phyloP scores from a whole-genome alignment of 129 eudicot genomes.

The Sambucus nigra region DNA sequence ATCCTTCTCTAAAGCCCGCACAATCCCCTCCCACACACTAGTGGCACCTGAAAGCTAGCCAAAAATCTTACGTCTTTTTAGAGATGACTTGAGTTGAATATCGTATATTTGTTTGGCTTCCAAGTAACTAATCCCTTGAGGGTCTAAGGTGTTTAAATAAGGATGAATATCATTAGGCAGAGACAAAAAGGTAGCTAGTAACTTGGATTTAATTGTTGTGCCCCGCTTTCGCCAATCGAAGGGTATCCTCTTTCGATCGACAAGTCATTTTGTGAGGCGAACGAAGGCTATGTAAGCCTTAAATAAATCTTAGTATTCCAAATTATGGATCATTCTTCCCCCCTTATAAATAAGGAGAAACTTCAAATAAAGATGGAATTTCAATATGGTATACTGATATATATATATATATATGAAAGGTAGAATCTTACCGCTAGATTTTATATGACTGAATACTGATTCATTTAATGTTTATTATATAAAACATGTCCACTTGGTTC shows the following conservation, averaged over 20 bases:
- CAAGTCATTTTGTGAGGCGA: slow-evolving; percentile 99
- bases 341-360: too few species aligned
- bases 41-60: slow-evolving; percentile 96
- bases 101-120: slow-evolving; percentile 77
- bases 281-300: too few species aligned
- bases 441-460: too few species aligned
- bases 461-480: too few species aligned
- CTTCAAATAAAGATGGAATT: too few species aligned
- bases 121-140: slow-evolving; percentile 74
- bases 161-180: slow-evolving; percentile 81
- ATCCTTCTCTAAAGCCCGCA: slow-evolving; percentile 83
- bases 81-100: slow-evolving; percentile 57
- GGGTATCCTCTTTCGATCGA: slow-evolving; percentile 92
- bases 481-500: too few species aligned
- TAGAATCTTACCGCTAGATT: too few species aligned
- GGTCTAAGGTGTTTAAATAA: slow-evolving; percentile 68
- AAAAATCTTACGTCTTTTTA: slow-evolving; percentile 89
- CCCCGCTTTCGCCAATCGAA: slow-evolving; percentile 73
- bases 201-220: slow-evolving; percentile 55
- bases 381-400: too few species aligned
- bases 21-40: slow-evolving; percentile 88
- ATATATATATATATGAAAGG: too few species aligned
- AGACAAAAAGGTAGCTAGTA: slow-evolving; percentile 54
- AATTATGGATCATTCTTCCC: too few species aligned
- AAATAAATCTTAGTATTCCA: too few species aligned